Evolutionary conservation across 2,329 filamentous ascomycete genomes (phyloP).

Genomic region (Penicillium verrucosum): DNA sequence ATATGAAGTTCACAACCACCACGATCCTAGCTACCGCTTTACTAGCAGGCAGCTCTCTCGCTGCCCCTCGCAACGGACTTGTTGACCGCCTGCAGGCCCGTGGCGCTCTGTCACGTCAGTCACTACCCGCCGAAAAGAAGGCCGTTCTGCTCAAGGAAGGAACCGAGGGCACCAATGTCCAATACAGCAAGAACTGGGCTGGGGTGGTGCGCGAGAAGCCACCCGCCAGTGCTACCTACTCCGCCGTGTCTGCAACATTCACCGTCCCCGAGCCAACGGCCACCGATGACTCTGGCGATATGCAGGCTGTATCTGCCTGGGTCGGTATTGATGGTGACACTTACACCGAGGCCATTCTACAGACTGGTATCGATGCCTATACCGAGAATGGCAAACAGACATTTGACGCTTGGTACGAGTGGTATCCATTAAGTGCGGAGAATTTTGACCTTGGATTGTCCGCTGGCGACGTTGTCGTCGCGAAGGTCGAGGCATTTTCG

Average conservation of each 20-base stretch:
- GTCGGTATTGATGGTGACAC: conserved; percentile 62
- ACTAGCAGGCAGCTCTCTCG: conserved; percentile 26
- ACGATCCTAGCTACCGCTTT: conserved; percentile 21
- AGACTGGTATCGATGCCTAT: conserved; percentile 58
- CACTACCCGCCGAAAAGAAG: conserved; percentile 22
- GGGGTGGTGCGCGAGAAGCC: conserved; percentile 53
- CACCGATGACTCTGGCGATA: conserved; percentile 37
- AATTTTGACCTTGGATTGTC: conserved; percentile 50
- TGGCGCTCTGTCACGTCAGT: conserved; percentile 23
- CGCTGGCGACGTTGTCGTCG: conserved; percentile 47
- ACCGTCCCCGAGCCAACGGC: conserved; percentile 51
- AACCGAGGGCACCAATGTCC: conserved; percentile 35
- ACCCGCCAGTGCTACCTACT: conserved; percentile 48
- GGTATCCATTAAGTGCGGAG: conserved; percentile 57
- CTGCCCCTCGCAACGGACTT: conserved; percentile 29
- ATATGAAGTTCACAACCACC: conserved; percentile 30
- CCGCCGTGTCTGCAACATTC: conserved; percentile 45
- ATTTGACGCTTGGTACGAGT: conserved; percentile 61
- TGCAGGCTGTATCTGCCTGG: conserved; percentile 54
- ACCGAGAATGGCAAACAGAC: conserved; percentile 39
- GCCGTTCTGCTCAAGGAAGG: conserved; percentile 14
- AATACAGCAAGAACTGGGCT: conserved; percentile 59
- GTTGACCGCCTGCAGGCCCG: conserved; percentile 31
- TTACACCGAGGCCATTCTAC: conserved; percentile 53
- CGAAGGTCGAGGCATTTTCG: conserved; percentile 38